These are phyloP conservation scores for Amanita rubescens DNA, from an alignment of 768 basidiomycete species.

Conservation along the genomic window DNA sequence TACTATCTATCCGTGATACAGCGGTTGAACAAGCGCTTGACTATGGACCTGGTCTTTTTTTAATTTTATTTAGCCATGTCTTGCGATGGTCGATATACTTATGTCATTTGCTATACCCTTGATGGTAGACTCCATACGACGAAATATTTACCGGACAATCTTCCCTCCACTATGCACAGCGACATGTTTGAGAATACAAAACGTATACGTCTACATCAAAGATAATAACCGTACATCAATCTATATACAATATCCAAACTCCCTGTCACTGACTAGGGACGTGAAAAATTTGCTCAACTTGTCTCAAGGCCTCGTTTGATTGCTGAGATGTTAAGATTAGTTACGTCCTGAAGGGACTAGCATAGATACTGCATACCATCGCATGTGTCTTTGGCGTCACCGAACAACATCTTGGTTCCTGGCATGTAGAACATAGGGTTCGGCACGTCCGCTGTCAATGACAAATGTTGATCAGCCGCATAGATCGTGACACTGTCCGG, in stretches of 20 bases:
- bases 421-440: constrained; percentile 95
- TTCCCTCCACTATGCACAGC: neutral
- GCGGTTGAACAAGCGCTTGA: neutral
- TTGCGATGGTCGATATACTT: neutral
- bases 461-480: constrained; percentile 5
- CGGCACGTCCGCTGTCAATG: constrained; percentile 67
- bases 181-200: neutral
- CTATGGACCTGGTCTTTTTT: neutral
- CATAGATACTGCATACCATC: constrained; percentile 44
- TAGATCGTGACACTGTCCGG: neutral
- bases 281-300: neutral
- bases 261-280: neutral
- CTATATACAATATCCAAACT: neutral
- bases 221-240: constrained; percentile 2
- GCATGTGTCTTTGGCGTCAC: constrained; percentile 86
- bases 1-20: neutral
- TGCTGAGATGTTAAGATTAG: constrained; percentile 25
- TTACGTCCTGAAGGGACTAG: neutral
- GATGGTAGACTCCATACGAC: neutral
- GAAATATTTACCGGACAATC: neutral
- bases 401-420: constrained; percentile 86
- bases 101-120: constrained; percentile 1
- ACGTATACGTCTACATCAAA: neutral
- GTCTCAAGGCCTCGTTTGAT: constrained; percentile 54
- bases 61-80: too few relatives aligned